These are phyloP conservation scores for Xylariomycetidae sp. DNA, from an alignment of 2,329 filamentous ascomycete species.

Conservation along the genomic window DNA sequence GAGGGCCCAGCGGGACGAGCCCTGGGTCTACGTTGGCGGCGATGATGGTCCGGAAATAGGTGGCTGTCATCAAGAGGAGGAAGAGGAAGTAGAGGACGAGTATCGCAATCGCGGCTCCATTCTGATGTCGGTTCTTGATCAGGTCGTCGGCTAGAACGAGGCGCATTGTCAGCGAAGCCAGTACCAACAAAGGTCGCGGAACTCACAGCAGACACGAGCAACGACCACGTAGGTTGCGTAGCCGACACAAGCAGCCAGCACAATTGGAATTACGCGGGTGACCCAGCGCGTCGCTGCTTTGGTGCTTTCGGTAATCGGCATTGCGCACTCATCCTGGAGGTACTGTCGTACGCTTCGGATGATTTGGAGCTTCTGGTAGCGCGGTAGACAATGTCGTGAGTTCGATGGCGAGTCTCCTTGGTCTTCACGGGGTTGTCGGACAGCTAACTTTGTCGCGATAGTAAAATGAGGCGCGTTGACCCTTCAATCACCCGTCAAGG, in stretches of 20 bases:
- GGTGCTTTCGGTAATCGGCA: conserved; percentile 29
- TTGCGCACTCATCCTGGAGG: conserved; percentile 18
- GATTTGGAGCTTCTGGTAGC: not conserved
- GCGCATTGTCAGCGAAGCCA: not conserved
- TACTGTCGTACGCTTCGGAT: not conserved
- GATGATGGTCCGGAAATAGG: conserved; percentile 67
- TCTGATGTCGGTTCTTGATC: conserved; percentile 40
- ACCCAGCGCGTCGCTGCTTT: conserved; percentile 49
- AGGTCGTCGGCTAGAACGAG: conserved; percentile 61
- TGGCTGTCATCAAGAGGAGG: conserved; percentile 56
- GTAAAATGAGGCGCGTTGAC: no score
- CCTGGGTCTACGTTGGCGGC: conserved; percentile 67
- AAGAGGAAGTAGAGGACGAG: conserved; percentile 69
- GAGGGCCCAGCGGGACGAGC: conserved; percentile 59
- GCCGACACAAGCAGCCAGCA: conserved; percentile 60
- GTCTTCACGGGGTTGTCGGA: no score
- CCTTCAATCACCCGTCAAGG: no score
- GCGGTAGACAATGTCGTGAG: not conserved
- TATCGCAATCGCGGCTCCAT: conserved; percentile 59
- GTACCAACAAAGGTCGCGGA: no score
- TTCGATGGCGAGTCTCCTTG: no score
- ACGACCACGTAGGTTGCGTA: conserved; percentile 69
- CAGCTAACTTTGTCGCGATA: no score
- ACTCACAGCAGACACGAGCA: conserved; percentile 61
- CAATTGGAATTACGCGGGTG: conserved; percentile 61